Evolutionary conservation across 1,284 basidiomycete species (phyloP).

Genomic region (Phlebopus sp.): DNA sequence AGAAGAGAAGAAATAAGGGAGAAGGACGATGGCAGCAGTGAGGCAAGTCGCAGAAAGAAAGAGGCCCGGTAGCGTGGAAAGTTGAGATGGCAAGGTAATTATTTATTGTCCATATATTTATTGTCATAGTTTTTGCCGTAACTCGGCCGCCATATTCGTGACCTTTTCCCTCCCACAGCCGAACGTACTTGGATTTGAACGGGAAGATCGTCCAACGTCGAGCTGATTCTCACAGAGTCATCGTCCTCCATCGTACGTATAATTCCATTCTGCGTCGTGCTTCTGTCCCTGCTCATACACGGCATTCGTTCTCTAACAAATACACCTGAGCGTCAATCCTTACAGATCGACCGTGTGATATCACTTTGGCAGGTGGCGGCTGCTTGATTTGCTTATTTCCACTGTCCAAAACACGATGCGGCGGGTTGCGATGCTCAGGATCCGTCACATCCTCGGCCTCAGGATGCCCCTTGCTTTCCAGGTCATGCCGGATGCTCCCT

Average conservation of each 20-base stretch:
- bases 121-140: slow-evolving; percentile 21
- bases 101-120: slow-evolving; percentile 23
- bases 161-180: slow-evolving; percentile 13
- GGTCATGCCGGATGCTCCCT: too few relatives aligned
- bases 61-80: slow-evolving; percentile 27
- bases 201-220: not conserved
- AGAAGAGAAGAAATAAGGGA: slow-evolving; percentile 30
- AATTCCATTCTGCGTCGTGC: not conserved
- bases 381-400: slow-evolving; percentile 1
- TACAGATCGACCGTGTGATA: not conserved
- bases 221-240: not conserved
- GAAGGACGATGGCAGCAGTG: slow-evolving; percentile 25
- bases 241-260: not conserved
- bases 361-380: slow-evolving; percentile 3
- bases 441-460: not conserved
- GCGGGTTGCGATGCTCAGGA: not conserved
- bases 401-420: slow-evolving; percentile 5
- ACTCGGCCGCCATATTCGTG: slow-evolving; percentile 19
- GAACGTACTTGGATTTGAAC: slow-evolving; percentile 2
- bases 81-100: slow-evolving; percentile 13
- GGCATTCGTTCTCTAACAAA: not conserved
- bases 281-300: not conserved
- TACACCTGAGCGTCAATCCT: not conserved
- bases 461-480: too few relatives aligned
- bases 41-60: slow-evolving; percentile 17